These are phyloP conservation scores for Trichoderma afroharzianum DNA, from an alignment of 2,329 filamentous ascomycete species.

Conservation along the genomic window DNA sequence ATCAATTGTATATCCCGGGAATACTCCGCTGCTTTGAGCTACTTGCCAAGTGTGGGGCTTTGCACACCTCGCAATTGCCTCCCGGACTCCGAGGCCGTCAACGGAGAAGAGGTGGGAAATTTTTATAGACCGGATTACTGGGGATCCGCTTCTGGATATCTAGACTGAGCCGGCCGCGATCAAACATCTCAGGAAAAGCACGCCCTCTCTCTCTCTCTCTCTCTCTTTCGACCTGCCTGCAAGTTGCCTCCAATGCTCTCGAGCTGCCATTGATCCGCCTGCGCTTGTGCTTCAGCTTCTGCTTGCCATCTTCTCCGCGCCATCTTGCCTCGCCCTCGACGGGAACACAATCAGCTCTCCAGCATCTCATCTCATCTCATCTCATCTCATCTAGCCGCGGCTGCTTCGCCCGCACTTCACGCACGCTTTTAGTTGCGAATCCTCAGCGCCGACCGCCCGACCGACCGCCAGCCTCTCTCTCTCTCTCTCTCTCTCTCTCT, in stretches of 20 bases:
- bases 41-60: neutral
- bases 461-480: neutral
- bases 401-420: neutral
- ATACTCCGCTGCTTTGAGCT: constrained; percentile 1
- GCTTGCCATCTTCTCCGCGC: too few species aligned
- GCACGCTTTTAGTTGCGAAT: neutral
- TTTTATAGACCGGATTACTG: constrained; percentile 28
- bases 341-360: neutral
- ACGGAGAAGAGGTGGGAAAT: constrained; percentile 34
- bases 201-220: neutral
- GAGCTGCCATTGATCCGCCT: neutral
- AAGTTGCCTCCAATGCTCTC: neutral
- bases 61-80: constrained; percentile 15
- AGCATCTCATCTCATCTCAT: neutral
- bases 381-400: neutral
- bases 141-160: constrained; percentile 3
- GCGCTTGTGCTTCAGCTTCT: neutral
- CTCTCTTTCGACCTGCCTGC: neutral
- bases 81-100: constrained; percentile 37
- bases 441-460: neutral
- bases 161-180: constrained; percentile 7
- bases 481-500: too few species aligned
- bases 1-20: neutral
- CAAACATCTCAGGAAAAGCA: neutral
- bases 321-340: too few species aligned